These are phyloP conservation scores for Sporothrix schenckii DNA, from an alignment of 2,329 filamentous ascomycete genomes.

Conservation along the genomic window DNA sequence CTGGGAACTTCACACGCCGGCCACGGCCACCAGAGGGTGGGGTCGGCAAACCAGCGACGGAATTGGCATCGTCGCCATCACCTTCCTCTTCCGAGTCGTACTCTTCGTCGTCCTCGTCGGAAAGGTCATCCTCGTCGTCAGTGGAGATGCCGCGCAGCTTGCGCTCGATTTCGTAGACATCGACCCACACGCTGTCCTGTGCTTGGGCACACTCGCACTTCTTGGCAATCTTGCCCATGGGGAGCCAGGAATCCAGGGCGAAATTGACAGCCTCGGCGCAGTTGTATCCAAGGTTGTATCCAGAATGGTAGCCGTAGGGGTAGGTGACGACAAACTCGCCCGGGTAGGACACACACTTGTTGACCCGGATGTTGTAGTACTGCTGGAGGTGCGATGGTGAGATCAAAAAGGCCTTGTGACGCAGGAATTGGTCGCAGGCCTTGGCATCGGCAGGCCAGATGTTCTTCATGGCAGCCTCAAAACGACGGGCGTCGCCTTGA, in stretches of 20 bases:
- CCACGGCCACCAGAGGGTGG: constrained; percentile 65
- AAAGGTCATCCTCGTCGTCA: constrained; percentile 75
- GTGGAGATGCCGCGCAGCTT: constrained; percentile 88
- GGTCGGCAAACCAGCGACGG: constrained; percentile 71
- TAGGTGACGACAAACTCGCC: constrained; percentile 99
- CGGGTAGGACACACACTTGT: constrained; percentile 91
- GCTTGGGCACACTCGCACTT: constrained; percentile 95
- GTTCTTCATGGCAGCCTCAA: constrained; percentile 92
- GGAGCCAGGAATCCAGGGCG: constrained; percentile 90
- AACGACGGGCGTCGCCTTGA: constrained; percentile 87
- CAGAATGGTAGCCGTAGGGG: constrained; percentile 97
- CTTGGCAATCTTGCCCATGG: constrained; percentile 93
- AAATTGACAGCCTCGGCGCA: constrained; percentile 99
- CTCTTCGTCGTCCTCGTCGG: constrained; percentile 61
- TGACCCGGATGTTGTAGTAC: constrained; percentile 93
- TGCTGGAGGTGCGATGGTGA: constrained; percentile 85
- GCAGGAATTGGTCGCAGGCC: constrained; percentile 91
- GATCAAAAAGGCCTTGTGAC: constrained; percentile 96
- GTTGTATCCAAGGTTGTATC: constrained; percentile 97
- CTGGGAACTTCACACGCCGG: constrained; percentile 50
- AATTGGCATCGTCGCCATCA: constrained; percentile 57
- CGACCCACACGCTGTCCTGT: constrained; percentile 97
- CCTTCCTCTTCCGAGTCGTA: constrained; percentile 67
- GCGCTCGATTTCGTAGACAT: constrained; percentile 93
- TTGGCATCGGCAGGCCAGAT: constrained; percentile 96